phyloP scores from a whole-genome alignment of 352 stramenopile species.

The Globisporangium emineosum region DNA sequence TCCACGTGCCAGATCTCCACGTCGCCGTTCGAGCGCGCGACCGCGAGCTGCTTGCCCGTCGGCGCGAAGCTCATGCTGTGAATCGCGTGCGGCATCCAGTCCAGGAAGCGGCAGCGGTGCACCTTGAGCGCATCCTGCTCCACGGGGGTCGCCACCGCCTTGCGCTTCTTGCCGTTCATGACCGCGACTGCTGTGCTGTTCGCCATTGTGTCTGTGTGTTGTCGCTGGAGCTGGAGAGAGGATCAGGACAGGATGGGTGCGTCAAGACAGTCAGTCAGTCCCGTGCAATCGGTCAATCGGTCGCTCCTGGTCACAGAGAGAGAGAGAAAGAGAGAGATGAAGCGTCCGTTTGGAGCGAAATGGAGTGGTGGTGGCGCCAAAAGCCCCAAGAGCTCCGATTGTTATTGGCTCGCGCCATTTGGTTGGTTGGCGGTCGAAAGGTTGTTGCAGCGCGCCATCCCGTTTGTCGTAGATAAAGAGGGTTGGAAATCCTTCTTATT shows the following conservation, averaged over 20 bases:
- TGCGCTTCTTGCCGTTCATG: constrained; percentile 54
- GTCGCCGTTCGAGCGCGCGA: constrained; percentile 76
- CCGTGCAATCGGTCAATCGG: not conserved
- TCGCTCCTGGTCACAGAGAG: not conserved
- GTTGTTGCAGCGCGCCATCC: too few relatives aligned
- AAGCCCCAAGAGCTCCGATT: not conserved
- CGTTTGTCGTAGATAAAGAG: too few relatives aligned
- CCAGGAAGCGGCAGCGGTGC: constrained; percentile 82
- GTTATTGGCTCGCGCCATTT: not conserved
- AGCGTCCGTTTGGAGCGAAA: constrained; percentile 4
- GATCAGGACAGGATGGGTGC: not conserved
- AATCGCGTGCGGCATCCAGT: constrained; percentile 78
- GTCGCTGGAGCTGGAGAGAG: not conserved
- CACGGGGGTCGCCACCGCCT: constrained; percentile 11
- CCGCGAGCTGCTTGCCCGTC: constrained; percentile 52
- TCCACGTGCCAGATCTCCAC: constrained; percentile 75
- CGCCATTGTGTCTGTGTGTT: not conserved
- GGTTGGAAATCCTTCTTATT: too few relatives aligned
- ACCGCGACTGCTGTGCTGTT: constrained; percentile 1
- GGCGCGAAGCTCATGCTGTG: constrained; percentile 62
- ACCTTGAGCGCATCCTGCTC: constrained; percentile 39
- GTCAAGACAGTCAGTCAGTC: too few relatives aligned
- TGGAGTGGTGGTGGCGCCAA: constrained; percentile 4
- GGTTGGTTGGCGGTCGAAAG: constrained; percentile 15
- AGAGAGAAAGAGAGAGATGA: not conserved